Evolutionary conservation across 2,329 filamentous ascomycete genomes (phyloP), one percentile per base, ranked within the genome.

Genomic region (Calonectria fujianensis): DNA sequence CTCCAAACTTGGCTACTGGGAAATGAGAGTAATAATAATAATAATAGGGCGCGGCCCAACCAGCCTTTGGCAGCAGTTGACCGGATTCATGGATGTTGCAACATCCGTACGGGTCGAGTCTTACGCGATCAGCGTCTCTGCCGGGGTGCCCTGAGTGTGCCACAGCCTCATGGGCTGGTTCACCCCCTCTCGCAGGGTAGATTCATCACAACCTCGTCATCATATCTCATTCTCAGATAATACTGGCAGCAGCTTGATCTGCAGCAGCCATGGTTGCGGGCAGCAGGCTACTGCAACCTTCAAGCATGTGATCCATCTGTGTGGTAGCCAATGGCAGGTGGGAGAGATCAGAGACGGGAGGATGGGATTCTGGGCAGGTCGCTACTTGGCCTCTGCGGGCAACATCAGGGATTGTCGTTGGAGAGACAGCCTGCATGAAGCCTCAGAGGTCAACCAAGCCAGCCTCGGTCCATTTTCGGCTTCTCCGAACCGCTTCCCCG

Each of bases 221-320:
- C 48, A 54, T 18, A 63, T 61, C 65, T 66, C 61, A 35, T 57
- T 24, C 27, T n/a, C 32, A 70, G 50, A 52, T 24, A 65, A 54
- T 61, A 63, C 37, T 39, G 67, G 51, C 59, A 61, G 64, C 41
- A 35, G 27, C 20, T 50, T 59, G 39, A 72, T 69, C 63, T 65
- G 69, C 57, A 69, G 64, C 48, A 72, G 68, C 39, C 64, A 68
- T 63, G 52, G 72, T 64, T 45, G 52, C 37, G 69, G 35, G 52
- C 63, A 65, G 59, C 69, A 67, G 37, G 69, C 57, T 74, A 72
- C 73, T 72, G 74, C 69, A 68, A 69, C 48, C 24, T 74, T 69
- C 71, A 68, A 73, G 63, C 78, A 78, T 80, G 77, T 79, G 77
- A 80, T 77, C 76, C 77, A 79, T 76, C 72, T 70, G 75, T 70